phyloP scores from a whole-genome alignment of 768 basidiomycete species.

The Kwoniella newhampshirensis region DNA sequence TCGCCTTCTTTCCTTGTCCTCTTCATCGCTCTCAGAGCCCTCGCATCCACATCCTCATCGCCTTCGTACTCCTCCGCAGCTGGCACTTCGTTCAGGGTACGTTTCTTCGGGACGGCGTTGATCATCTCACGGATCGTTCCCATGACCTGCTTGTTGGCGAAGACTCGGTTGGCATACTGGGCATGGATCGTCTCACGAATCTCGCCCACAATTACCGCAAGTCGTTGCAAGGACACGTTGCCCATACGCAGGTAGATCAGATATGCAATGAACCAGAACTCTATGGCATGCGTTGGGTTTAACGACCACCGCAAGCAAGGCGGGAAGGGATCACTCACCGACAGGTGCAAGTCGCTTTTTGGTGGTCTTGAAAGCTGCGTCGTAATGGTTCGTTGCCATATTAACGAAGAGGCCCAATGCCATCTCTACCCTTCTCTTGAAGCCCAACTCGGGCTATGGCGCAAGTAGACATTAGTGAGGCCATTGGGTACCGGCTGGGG shows the following conservation, averaged over 20 bases:
- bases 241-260: conserved; percentile 47
- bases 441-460: conserved; percentile 47
- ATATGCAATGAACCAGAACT: conserved; percentile 66
- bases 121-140: conserved; percentile 62
- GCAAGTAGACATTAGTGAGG: background rate
- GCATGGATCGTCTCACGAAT: conserved; percentile 63
- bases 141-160: conserved; percentile 63
- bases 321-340: too few relatives aligned
- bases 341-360: conserved; percentile 79
- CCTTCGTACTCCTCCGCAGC: conserved; percentile 36
- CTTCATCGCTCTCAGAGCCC: conserved; percentile 24
- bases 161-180: conserved; percentile 63
- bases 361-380: conserved; percentile 63
- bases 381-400: conserved; percentile 50
- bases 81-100: conserved; percentile 12
- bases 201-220: conserved; percentile 61
- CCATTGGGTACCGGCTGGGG: background rate
- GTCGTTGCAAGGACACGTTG: conserved; percentile 40
- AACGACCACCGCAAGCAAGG: too few relatives aligned
- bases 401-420: conserved; percentile 57
- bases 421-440: conserved; percentile 61
- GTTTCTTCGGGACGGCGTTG: conserved; percentile 18
- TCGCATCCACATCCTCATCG: conserved; percentile 32
- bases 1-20: conserved; percentile 23
- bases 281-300: too few relatives aligned